Evolutionary conservation across 257 asterid species (phyloP), one percentile per base, ranked within the genome.

Genomic region (Scutellaria barbata): DNA sequence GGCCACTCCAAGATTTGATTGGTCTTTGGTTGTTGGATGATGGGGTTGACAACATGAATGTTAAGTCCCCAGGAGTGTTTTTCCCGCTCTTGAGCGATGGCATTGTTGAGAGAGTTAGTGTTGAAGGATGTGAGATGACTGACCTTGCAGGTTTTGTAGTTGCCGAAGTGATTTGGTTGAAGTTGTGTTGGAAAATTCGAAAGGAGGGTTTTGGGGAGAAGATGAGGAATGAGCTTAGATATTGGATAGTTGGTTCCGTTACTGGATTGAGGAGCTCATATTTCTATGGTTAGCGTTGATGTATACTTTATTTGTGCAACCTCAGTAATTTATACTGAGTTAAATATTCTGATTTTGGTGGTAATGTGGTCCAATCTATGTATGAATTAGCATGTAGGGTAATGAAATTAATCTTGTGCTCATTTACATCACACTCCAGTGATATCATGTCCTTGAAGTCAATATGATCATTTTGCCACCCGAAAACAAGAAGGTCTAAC

Each of bases 111-210:
- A 72, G 66, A 68, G 53, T 77, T 68, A 75, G 72, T 53, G 76
- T 3, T 58, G 84, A 73, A 72, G 88, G 74, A 68, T 84, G 79
- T 56, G 83, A 65, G 46, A 51, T 81, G 76, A 69, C 51, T 68
- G 87, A 85, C 60, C 75, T 86, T 40, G 88, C 91, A 7, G 87
- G 91, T 55, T 78, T 78, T 78, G 93, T 86, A 80, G 75, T 78
- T 66, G 75, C 83, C 1, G 92, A 88, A 81, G 88, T 81, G 14
- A 77, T 88, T 78, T 69, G 86, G 53, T 77, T 90, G 84, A 85
- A 82, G 78, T 42, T 82, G 78, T 90, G 89, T 75, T 68, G 84
- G 87, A 81, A 77, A 61, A 76, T 82, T 67, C 63, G 40, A 16
- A 88, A 81, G 52, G 84, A 79, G 68, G 77, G 82, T 50, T 76